Evolutionary conservation across 768 basidiomycete genomes (phyloP).

Genomic region (Kwoniella botswanensis): DNA sequence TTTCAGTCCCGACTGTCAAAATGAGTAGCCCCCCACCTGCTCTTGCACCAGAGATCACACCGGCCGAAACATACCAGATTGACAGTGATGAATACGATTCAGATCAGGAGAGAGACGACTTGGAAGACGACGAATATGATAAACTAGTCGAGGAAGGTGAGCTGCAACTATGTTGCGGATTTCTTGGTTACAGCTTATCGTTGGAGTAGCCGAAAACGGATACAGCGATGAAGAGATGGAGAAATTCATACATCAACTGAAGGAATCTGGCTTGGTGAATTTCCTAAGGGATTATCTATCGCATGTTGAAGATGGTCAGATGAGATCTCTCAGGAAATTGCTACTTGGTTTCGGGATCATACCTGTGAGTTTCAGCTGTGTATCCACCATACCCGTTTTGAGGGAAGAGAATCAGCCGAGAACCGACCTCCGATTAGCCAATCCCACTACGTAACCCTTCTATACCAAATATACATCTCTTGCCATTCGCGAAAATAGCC

Average conservation of each 20-base stretch:
- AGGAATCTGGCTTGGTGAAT: conserved; percentile 44
- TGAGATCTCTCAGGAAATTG: conserved; percentile 40
- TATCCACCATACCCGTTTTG: background rate
- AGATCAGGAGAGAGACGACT: conserved; percentile 36
- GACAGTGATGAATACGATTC: conserved; percentile 50
- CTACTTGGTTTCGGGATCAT: conserved; percentile 44
- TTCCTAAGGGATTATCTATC: conserved; percentile 45
- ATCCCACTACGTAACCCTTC: conserved; percentile 31
- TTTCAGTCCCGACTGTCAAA: no score
- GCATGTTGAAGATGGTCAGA: conserved; percentile 9
- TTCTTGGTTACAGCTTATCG: background rate
- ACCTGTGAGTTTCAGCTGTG: conserved; percentile 33
- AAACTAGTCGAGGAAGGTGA: conserved; percentile 44
- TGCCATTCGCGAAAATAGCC: conserved; percentile 41
- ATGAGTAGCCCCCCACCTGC: background rate
- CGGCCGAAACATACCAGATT: conserved; percentile 43
- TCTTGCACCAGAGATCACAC: conserved; percentile 28
- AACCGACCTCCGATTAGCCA: background rate
- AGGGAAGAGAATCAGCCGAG: background rate
- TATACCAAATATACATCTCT: conserved; percentile 34
- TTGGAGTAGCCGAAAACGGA: conserved; percentile 41
- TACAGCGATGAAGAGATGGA: conserved; percentile 46
- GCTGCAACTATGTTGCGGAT: background rate
- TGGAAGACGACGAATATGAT: conserved; percentile 44
- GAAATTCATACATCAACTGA: conserved; percentile 32